phyloP scores from a whole-genome alignment of 805 yeast genomes.

The Metschnikowia aberdeeniae region DNA sequence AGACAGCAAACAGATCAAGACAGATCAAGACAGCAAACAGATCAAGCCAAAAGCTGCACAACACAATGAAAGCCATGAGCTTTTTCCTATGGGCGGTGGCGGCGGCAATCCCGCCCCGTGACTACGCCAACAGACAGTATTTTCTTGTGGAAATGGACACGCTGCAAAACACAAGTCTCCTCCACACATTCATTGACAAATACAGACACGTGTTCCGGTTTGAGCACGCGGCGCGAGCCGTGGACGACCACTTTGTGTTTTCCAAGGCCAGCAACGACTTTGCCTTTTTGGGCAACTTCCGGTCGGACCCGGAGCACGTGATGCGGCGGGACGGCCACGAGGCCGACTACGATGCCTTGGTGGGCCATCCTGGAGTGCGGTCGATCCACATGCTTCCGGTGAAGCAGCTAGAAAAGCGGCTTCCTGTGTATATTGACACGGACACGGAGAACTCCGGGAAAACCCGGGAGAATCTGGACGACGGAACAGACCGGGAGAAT shows the following conservation, averaged over 20 bases:
- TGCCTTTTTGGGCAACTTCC: conserved; percentile 34
- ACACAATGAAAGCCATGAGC: conserved; percentile 11
- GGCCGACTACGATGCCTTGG: conserved; percentile 23
- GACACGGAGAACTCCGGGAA: no score
- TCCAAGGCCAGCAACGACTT: conserved; percentile 43
- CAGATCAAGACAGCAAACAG: no score
- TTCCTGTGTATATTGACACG: conserved; percentile 45
- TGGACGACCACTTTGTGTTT: conserved; percentile 63
- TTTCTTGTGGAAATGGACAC: conserved; percentile 57
- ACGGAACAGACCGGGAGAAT: no score
- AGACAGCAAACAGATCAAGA: no score
- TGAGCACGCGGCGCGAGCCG: conserved; percentile 63
- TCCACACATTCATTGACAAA: conserved; percentile 30
- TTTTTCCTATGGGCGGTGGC: conserved; percentile 8
- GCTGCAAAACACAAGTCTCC: conserved; percentile 18
- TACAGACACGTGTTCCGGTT: conserved; percentile 40
- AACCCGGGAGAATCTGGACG: neutral
- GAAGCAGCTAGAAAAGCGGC: conserved; percentile 49
- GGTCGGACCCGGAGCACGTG: conserved; percentile 24
- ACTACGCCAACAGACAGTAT: conserved; percentile 51
- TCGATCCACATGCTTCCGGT: conserved; percentile 56
- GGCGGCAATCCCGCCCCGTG: conserved; percentile 25
- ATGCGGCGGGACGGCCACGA: conserved; percentile 28
- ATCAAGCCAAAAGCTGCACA: no score
- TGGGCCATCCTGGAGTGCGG: conserved; percentile 28